These are phyloP conservation scores for Trichosporon coremiiforme DNA, from an alignment of 1,284 basidiomycete species.

Conservation along the genomic window DNA sequence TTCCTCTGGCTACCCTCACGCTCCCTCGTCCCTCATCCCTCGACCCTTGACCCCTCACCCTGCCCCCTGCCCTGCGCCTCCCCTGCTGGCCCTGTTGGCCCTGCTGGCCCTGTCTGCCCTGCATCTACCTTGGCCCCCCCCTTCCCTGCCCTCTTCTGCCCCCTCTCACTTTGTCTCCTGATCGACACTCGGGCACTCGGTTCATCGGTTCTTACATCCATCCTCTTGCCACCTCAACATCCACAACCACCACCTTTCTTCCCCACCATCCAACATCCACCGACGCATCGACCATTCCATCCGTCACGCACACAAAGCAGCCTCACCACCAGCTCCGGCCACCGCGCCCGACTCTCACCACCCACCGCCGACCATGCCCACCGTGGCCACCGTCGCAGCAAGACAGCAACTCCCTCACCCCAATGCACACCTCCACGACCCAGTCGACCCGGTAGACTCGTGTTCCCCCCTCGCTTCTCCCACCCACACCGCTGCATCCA, in stretches of 20 bases:
- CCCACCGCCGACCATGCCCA: conserved; percentile 15
- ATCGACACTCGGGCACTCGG: conserved; percentile 19
- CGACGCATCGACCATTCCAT: neutral
- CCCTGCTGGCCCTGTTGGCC: neutral
- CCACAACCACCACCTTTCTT: neutral
- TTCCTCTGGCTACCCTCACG: neutral
- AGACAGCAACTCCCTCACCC: neutral
- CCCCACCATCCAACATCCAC: neutral
- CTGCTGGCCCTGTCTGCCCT: no score
- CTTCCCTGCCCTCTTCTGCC: neutral
- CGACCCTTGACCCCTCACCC: neutral
- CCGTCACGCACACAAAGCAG: neutral
- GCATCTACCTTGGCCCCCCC: neutral
- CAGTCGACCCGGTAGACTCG: conserved; percentile 14
- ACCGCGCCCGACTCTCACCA: neutral
- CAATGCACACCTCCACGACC: neutral
- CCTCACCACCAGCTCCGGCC: neutral
- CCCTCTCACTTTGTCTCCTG: conserved; percentile 10
- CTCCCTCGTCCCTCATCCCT: neutral
- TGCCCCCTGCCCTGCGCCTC: neutral
- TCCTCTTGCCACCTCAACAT: conserved; percentile 14
- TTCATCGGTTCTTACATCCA: conserved; percentile 15
- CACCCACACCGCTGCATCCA: neutral
- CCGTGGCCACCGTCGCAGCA: conserved; percentile 16
- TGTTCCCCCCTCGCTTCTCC: conserved; percentile 11